These are phyloP conservation scores for Apophysomyces ossiformis DNA, from an alignment of 371 early-diverging fungal species.

Conservation along the genomic window DNA sequence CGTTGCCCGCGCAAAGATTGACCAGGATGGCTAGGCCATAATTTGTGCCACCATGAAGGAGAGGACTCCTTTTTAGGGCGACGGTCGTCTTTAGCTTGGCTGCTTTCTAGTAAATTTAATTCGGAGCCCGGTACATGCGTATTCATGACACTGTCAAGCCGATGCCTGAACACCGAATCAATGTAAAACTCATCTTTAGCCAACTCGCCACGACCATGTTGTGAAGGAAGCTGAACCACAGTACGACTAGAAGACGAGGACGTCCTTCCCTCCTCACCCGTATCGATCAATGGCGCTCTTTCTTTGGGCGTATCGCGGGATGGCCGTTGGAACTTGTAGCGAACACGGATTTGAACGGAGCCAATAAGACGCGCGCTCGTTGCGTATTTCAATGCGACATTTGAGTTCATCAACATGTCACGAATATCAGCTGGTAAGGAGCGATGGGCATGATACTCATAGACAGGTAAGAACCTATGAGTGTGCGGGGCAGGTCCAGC, in stretches of 20 bases:
- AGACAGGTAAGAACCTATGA: constrained; percentile 48
- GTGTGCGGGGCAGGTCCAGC: background rate
- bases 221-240: constrained; percentile 14
- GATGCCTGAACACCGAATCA: constrained; percentile 27
- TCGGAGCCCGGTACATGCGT: constrained; percentile 30
- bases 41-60: background rate
- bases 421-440: constrained; percentile 45
- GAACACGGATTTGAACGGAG: constrained; percentile 42
- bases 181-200: constrained; percentile 33
- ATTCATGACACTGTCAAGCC: constrained; percentile 33
- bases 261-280: background rate
- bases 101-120: constrained; percentile 5
- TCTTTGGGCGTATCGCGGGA: background rate
- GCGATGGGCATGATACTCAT: constrained; percentile 48
- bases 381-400: constrained; percentile 30
- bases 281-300: background rate
- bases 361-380: constrained; percentile 32
- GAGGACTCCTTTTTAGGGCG: background rate
- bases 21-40: background rate
- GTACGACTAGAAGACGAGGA: constrained; percentile 5
- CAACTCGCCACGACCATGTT: constrained; percentile 40
- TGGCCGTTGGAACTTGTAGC: constrained; percentile 35
- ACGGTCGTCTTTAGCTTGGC: background rate
- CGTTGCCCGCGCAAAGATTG: constrained; percentile 31
- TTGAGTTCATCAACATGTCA: constrained; percentile 41